These are phyloP conservation scores for Paraconiothyrium brasiliense DNA, from an alignment of 2,329 filamentous ascomycete genomes.

Conservation along the genomic window DNA sequence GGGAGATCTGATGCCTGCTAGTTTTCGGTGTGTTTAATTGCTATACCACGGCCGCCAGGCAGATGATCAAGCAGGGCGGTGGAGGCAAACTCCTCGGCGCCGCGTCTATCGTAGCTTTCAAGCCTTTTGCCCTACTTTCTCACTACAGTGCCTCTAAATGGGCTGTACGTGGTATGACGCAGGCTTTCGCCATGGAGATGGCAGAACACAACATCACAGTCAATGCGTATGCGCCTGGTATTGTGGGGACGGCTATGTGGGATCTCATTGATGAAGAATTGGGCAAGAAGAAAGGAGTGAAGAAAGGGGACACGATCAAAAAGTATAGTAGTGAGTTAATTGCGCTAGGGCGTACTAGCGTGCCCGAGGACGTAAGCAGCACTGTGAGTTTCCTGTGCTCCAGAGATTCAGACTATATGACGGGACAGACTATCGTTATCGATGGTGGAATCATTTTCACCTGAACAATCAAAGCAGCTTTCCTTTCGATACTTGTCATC, in stretches of 20 bases:
- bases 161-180: slow-evolving; percentile 72
- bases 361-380: slow-evolving; percentile 70
- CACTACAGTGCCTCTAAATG: slow-evolving; percentile 73
- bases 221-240: slow-evolving; percentile 73
- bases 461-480: slow-evolving; percentile 20
- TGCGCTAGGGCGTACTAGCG: slow-evolving; percentile 65
- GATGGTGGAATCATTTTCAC: slow-evolving; percentile 68
- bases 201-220: slow-evolving; percentile 71
- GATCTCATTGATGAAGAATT: slow-evolving; percentile 71
- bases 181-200: slow-evolving; percentile 73
- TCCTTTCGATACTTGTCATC: neutral
- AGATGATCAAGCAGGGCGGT: slow-evolving; percentile 69
- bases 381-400: slow-evolving; percentile 70
- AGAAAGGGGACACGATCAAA: slow-evolving; percentile 64
- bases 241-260: slow-evolving; percentile 75
- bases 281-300: slow-evolving; percentile 60
- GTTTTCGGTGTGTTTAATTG: slow-evolving; percentile 73
- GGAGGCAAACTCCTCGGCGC: slow-evolving; percentile 63
- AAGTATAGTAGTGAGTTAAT: slow-evolving; percentile 65
- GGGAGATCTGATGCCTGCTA: slow-evolving; percentile 15
- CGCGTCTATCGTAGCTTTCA: slow-evolving; percentile 66
- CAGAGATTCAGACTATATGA: slow-evolving; percentile 70
- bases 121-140: slow-evolving; percentile 65
- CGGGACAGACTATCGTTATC: slow-evolving; percentile 71
- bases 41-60: slow-evolving; percentile 69